A percentile compares a stretch with the other conserved stretches of the same genome.
These are phyloP conservation scores for Ganoderma sinense DNA, from an alignment of 1,284 basidiomycete species.

Conservation along the genomic window DNA sequence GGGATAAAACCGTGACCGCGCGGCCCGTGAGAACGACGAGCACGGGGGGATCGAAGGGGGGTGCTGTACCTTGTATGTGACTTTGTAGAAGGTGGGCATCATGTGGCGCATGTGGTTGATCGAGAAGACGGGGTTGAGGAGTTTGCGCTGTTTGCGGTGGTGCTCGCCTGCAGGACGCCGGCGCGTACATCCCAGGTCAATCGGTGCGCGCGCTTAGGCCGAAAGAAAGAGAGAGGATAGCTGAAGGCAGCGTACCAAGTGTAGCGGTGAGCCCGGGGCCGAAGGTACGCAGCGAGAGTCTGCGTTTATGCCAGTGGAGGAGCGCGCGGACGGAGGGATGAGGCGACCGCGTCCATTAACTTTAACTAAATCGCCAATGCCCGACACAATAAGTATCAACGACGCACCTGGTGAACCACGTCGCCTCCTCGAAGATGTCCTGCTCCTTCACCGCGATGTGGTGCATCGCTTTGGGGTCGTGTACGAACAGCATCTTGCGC, in stretches of 20 bases:
- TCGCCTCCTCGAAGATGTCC: slow-evolving; percentile 37
- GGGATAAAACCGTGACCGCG: no score
- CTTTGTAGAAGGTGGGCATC: slow-evolving; percentile 34
- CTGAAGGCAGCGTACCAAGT: slow-evolving; percentile 6
- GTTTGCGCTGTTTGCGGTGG: slow-evolving; percentile 29
- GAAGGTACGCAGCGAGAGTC: slow-evolving; percentile 3
- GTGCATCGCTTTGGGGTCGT: slow-evolving; percentile 39
- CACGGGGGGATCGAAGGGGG: no score
- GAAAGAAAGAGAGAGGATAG: background rate
- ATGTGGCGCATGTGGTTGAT: slow-evolving; percentile 35
- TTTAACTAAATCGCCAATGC: no score
- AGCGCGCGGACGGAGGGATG: background rate
- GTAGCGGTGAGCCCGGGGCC: slow-evolving; percentile 21
- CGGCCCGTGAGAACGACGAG: no score
- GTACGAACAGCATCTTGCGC: slow-evolving; percentile 35
- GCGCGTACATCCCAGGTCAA: background rate
- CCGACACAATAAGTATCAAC: no score
- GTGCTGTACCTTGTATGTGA: slow-evolving; percentile 14
- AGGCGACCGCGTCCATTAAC: no score
- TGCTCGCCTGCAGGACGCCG: slow-evolving; percentile 20
- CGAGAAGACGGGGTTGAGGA: slow-evolving; percentile 37
- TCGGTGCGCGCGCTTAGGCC: no score
- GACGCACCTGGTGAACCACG: slow-evolving; percentile 21
- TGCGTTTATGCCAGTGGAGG: background rate
- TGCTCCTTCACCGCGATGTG: slow-evolving; percentile 43